Conservation (phyloP, 2,329 filamentous ascomycete genomes). For the Sclerotinia trifoliorum region DNA sequence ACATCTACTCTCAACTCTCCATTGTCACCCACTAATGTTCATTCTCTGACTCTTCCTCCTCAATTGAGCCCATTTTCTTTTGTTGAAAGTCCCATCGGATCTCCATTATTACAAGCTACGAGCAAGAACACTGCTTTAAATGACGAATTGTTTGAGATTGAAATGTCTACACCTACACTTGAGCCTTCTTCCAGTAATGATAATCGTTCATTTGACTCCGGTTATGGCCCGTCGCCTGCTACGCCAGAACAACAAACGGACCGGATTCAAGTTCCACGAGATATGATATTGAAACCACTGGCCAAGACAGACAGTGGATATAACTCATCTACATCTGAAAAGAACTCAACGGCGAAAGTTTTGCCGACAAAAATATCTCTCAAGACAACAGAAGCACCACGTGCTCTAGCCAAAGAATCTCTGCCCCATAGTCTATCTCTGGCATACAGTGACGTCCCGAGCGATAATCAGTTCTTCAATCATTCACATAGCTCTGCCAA, state of each 20-base stretch:
- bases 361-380: conserved; percentile 24
- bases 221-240: conserved; percentile 25
- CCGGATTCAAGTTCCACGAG: conserved; percentile 22
- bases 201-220: conserved; percentile 34
- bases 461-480: background rate
- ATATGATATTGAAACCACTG: conserved; percentile 42
- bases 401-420: conserved; percentile 27
- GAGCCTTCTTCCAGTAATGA: conserved; percentile 21
- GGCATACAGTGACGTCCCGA: background rate
- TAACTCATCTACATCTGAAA: conserved; percentile 55
- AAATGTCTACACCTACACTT: conserved; percentile 29
- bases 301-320: conserved; percentile 62
- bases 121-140: conserved; percentile 51
- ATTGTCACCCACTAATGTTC: conserved; percentile 16
- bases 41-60: conserved; percentile 32
- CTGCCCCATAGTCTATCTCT: conserved; percentile 11
- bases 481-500: background rate
- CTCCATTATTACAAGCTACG: conserved; percentile 45
- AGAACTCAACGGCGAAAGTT: conserved; percentile 24
- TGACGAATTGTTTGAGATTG: conserved; percentile 47
- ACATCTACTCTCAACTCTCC: background rate
- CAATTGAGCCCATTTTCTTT: conserved; percentile 42
- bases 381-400: conserved; percentile 20
- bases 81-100: conserved; percentile 36
- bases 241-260: conserved; percentile 4